phyloP scores from a whole-genome alignment of 768 basidiomycete species.

The Naematelia encephala region DNA sequence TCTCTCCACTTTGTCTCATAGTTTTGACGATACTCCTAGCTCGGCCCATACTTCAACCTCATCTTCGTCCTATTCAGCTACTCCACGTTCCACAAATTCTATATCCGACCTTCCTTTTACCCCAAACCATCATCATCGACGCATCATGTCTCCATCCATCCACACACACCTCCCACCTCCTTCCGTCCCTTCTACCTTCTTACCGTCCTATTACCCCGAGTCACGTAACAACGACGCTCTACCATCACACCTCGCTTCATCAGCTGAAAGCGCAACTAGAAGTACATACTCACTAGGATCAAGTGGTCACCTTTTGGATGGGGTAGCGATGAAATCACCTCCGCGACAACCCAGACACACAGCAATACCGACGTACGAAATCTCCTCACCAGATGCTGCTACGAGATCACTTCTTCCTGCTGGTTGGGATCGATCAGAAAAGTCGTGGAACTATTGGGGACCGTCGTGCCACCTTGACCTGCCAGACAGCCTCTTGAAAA shows the following conservation, averaged over 20 bases:
- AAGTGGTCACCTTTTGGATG: not conserved
- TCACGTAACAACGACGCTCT: not conserved
- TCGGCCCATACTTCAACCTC: not conserved
- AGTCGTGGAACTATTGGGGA: not conserved
- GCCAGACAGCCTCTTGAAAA: not conserved
- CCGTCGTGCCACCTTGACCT: not conserved
- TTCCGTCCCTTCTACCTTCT: slow-evolving; percentile 7
- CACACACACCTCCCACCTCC: not conserved
- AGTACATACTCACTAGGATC: not conserved
- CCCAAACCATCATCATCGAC: not conserved
- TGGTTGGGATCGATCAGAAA: not conserved
- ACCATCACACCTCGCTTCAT: slow-evolving; percentile 1
- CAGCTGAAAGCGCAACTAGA: not conserved
- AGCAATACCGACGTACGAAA: slow-evolving; percentile 5
- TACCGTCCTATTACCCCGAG: slow-evolving; percentile 15
- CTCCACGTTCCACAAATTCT: not conserved
- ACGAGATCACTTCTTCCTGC: not conserved
- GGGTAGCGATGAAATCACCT: not conserved
- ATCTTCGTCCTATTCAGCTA: not conserved
- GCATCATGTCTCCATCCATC: not conserved
- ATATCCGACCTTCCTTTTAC: not conserved
- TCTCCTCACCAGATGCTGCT: not conserved
- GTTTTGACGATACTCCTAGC: not conserved
- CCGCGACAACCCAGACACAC: not conserved
- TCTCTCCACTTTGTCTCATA: not conserved